A percentile compares a stretch with the other conserved stretches of the same genome.
phyloP scores from a whole-genome alignment of 163 green algal genomes.

The Chlamydomonas reinhardtii region DNA sequence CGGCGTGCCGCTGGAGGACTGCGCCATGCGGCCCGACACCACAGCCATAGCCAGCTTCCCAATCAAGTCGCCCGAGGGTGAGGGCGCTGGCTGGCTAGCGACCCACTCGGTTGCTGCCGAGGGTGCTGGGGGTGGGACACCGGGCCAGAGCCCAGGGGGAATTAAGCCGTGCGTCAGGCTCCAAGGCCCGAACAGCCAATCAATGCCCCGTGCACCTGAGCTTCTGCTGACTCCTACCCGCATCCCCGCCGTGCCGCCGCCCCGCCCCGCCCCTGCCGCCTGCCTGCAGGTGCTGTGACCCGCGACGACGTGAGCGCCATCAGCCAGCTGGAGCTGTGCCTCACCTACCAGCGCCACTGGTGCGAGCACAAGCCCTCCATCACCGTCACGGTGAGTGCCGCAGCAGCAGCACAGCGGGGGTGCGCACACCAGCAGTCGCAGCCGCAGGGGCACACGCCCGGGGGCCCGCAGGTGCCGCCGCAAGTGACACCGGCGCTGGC shows the following conservation, averaged over 20 bases:
- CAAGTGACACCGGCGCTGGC: no score
- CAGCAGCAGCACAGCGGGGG: no score
- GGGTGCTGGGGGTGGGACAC: no score
- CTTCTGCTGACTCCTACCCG: no score
- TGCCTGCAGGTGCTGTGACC: constrained; percentile 51
- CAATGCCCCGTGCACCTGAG: no score
- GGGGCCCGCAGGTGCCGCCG: no score
- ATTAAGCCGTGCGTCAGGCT: no score
- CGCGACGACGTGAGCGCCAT: constrained; percentile 61
- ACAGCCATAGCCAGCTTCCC: constrained; percentile 62
- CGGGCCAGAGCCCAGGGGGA: no score
- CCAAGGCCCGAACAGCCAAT: no score
- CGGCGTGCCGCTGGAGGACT: constrained; percentile 63
- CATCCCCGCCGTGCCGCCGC: not conserved
- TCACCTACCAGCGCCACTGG: constrained; percentile 65
- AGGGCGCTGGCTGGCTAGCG: not conserved
- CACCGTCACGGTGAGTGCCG: constrained; percentile 42
- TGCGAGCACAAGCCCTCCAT: constrained; percentile 70
- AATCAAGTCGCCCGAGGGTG: constrained; percentile 54
- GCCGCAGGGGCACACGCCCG: no score
- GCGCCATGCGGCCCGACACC: constrained; percentile 50
- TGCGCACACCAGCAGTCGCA: no score
- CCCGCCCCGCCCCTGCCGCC: not conserved
- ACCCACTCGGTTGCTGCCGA: no score
- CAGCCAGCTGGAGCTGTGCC: constrained; percentile 62